These are phyloP conservation scores for Alnus rubra DNA, from an alignment of 306 rosid genomes.

Conservation along the genomic window DNA sequence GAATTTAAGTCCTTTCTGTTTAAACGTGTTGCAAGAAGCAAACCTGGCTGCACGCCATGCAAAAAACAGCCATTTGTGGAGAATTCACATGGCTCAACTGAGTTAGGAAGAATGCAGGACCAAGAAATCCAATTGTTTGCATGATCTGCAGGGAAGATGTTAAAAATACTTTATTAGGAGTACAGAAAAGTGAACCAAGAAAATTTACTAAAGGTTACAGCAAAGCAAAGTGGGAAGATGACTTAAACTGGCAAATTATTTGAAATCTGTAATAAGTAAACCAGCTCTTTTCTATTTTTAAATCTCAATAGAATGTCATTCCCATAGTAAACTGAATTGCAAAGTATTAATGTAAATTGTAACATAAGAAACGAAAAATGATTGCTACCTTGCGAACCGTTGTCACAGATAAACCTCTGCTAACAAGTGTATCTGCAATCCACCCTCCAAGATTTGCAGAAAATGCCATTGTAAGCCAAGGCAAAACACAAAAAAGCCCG, in stretches of 20 bases:
- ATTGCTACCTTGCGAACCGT: slow-evolving; percentile 87
- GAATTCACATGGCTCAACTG: slow-evolving; percentile 90
- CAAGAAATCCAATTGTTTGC: slow-evolving; percentile 98
- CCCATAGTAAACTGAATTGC: neutral
- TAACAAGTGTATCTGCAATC: slow-evolving; percentile 97
- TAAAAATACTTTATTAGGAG: slow-evolving; percentile 9
- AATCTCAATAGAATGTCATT: neutral
- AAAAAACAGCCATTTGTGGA: slow-evolving; percentile 88
- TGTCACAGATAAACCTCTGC: slow-evolving; percentile 80
- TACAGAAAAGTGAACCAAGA: neutral
- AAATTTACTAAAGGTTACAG: neutral
- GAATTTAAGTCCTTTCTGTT: neutral
- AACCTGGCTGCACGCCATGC: slow-evolving; percentile 99
- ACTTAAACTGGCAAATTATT: neutral
- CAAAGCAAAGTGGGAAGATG: neutral
- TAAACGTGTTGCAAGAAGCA: slow-evolving; percentile 22
- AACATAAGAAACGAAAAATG: neutral
- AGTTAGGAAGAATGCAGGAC: slow-evolving; percentile 98
- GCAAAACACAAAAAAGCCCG: slow-evolving; percentile 82
- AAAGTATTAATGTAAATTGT: neutral
- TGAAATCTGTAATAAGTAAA: neutral
- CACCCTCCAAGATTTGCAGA: slow-evolving; percentile 97
- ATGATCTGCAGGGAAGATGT: slow-evolving; percentile 59
- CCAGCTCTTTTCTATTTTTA: neutral
- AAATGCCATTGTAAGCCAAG: slow-evolving; percentile 95